These are phyloP conservation scores for Millerago galiae DNA, from an alignment of 805 yeast species.

Conservation along the genomic window DNA sequence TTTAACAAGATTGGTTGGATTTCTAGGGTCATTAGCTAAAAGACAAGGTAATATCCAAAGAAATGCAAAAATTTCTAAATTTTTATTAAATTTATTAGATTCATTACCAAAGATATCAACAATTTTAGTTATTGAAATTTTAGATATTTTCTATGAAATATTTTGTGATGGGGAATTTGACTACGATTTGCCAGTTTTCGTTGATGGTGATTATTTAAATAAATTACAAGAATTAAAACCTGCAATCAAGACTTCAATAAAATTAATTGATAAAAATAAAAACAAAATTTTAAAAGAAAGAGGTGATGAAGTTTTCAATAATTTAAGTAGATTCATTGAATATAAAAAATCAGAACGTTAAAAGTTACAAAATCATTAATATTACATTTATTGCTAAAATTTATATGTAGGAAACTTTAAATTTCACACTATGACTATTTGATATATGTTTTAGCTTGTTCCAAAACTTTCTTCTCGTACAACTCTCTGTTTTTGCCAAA, in stretches of 20 bases:
- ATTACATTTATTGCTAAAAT: background rate
- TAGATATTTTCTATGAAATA: constrained; percentile 67
- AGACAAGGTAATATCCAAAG: constrained; percentile 37
- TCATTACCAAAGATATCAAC: constrained; percentile 25
- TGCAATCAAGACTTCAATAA: constrained; percentile 46
- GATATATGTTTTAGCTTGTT: constrained; percentile 74
- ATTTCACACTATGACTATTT: constrained; percentile 19
- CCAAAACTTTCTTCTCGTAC: constrained; percentile 71
- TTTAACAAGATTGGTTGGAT: constrained; percentile 41
- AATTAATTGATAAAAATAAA: constrained; percentile 61
- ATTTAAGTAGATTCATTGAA: constrained; percentile 67
- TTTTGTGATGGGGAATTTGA: constrained; percentile 66
- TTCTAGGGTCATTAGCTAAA: constrained; percentile 45
- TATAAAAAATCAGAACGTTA: constrained; percentile 52
- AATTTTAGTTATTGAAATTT: constrained; percentile 47
- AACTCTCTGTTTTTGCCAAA: constrained; percentile 59
- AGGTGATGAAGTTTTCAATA: constrained; percentile 61
- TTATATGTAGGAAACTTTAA: background rate
- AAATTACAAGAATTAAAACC: constrained; percentile 38
- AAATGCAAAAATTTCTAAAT: constrained; percentile 40
- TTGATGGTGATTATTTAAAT: constrained; percentile 39
- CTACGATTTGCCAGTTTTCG: constrained; percentile 68
- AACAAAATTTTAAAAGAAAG: constrained; percentile 48
- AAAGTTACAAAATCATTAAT: background rate
- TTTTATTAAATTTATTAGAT: constrained; percentile 31